Base-by-base conservation (phyloP, 768 basidiomycete species). In the Rhizopogon rudus region DNA sequence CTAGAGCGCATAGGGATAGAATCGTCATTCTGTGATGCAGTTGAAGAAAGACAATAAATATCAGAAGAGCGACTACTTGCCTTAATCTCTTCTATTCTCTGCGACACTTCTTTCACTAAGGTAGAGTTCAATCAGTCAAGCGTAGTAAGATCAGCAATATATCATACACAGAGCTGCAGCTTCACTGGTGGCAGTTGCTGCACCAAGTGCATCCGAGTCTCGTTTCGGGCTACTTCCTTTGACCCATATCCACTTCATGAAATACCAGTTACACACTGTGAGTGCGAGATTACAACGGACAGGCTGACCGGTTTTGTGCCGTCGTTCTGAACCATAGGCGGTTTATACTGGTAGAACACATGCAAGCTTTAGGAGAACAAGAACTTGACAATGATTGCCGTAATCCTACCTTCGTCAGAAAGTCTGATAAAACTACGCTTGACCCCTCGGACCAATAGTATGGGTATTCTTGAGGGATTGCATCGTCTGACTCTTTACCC, bases 281-380 rank as follows among this genome's bases (percentile, higher is more conserved):
- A 31, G 25, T 17, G 37, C 13, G 9, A 25, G 22, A 22, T 39
- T 16, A n/a, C 35, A 20, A 1, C n/a, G 56, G 40, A 22, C 12
- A 13, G 53, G 57, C 81, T 65, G 54, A 88, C 88, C 42, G 87
- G 87, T 67, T 88, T 89, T 0, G 76, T 84, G 4, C 87, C 88
- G 55, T 89, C 85, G 63, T 90, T 81, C 60, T 87, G 81, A 9
- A 88, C 83, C 86, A 89, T 85, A 16, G 87, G 88, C 1, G 88
- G 88, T 51, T 77, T 85, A 59, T 81, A 87, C 87, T 89, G 57
- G 2, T 2, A n/a, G 22, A 25, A 25, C 13, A n/a, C 40, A 9
- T 16, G 8, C 29, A 49, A 9, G 35, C 17, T 54, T 59, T 31
- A 56, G 56, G 41, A 49, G 45, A 45, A 37, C 6, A 33, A 22